Conservation (phyloP, 192 early-diverging fungal genomes). For the Rhizoclosmatium globosum region DNA sequence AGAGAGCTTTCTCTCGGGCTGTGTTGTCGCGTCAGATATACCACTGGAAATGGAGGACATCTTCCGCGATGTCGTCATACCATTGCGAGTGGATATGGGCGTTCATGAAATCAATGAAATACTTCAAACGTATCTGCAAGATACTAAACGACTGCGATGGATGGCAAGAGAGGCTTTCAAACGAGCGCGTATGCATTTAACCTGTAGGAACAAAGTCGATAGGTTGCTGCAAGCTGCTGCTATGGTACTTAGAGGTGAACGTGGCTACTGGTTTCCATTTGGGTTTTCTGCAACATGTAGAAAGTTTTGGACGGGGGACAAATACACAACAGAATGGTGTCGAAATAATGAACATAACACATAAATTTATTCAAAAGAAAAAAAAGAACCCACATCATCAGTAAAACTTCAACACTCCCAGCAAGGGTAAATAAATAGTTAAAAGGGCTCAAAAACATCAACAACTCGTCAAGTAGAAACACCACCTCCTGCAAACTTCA, state of each 20-base stretch:
- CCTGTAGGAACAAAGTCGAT: constrained; percentile 36
- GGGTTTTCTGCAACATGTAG: constrained; percentile 20
- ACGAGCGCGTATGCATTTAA: constrained; percentile 28
- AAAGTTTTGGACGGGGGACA: constrained; percentile 18
- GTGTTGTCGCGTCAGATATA: constrained; percentile 26
- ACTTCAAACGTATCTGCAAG: constrained; percentile 24
- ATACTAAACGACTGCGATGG: constrained; percentile 22
- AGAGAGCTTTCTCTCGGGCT: constrained; percentile 24
- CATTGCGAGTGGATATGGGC: constrained; percentile 9
- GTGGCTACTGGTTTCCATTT: constrained; percentile 32
- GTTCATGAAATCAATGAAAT: constrained; percentile 12
- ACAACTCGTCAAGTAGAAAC: background rate
- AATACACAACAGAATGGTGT: constrained; percentile 22
- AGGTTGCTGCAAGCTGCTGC: constrained; percentile 21
- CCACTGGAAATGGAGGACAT: constrained; percentile 29
- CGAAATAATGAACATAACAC: background rate
- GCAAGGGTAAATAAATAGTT: background rate
- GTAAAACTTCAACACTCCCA: too few relatives aligned
- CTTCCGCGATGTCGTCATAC: constrained; percentile 26
- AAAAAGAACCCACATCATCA: background rate
- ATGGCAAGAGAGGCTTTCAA: constrained; percentile 32
- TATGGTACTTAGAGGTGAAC: background rate
- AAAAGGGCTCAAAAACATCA: background rate
- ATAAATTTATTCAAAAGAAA: background rate
- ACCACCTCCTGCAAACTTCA: background rate